Evolutionary conservation across 2,329 filamentous ascomycete species (phyloP).

Genomic region (Harringtonia aguacate): DNA sequence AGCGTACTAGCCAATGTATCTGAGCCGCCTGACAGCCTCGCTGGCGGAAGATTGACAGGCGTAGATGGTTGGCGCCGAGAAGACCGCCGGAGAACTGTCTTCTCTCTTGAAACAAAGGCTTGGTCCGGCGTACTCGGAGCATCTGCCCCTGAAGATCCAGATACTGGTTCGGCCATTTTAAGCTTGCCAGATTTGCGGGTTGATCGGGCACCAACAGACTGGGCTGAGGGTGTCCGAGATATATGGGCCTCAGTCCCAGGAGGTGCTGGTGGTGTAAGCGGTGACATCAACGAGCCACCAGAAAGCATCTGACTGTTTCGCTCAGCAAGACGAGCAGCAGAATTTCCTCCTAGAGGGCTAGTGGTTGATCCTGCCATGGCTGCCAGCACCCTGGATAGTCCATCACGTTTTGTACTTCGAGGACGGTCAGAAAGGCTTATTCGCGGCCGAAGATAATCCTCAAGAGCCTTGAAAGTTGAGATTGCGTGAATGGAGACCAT

Average conservation of each 20-base stretch:
- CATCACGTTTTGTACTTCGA: slow-evolving; percentile 47
- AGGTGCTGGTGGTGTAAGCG: slow-evolving; percentile 21
- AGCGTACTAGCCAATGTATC: slow-evolving; percentile 59
- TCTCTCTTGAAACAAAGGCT: slow-evolving; percentile 29
- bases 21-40: slow-evolving; percentile 43
- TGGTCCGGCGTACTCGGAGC: slow-evolving; percentile 32
- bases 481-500: slow-evolving; percentile 99
- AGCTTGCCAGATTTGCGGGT: slow-evolving; percentile 34
- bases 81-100: slow-evolving; percentile 49
- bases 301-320: slow-evolving; percentile 20
- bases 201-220: slow-evolving; percentile 17
- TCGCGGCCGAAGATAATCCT: slow-evolving; percentile 87
- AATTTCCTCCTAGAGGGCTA: slow-evolving; percentile 38
- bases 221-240: background rate
- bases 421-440: slow-evolving; percentile 73
- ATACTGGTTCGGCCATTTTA: slow-evolving; percentile 12
- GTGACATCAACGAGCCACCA: slow-evolving; percentile 17
- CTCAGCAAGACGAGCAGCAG: slow-evolving; percentile 36
- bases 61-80: slow-evolving; percentile 45
- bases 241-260: slow-evolving; percentile 15
- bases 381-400: slow-evolving; percentile 58
- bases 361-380: slow-evolving; percentile 62
- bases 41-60: slow-evolving; percentile 38
- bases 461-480: slow-evolving; percentile 91
- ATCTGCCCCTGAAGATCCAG: slow-evolving; percentile 17